Evolutionary conservation across 192 early-diverging fungal genomes (phyloP).

Genomic region (Cladochytrium replicatum): DNA sequence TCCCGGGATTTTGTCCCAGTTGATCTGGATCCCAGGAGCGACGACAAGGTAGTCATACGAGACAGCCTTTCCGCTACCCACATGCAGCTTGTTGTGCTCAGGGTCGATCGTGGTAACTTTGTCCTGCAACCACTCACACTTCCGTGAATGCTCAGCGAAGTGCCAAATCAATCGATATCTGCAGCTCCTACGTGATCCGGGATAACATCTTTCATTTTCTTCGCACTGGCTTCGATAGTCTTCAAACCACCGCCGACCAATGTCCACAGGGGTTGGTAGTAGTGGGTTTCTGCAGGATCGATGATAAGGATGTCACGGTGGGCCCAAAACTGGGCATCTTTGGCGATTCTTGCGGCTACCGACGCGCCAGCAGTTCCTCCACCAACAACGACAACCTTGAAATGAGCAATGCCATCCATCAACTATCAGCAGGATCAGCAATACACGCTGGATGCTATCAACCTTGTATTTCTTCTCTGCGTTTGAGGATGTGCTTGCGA

Average conservation of each 20-base stretch:
- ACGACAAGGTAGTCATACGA: slow-evolving; percentile 61
- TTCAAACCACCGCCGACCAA: slow-evolving; percentile 84
- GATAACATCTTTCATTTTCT: slow-evolving; percentile 59
- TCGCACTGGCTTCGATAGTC: slow-evolving; percentile 54
- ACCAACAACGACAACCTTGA: no score
- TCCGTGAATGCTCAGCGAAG: no score
- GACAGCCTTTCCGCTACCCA: slow-evolving; percentile 54
- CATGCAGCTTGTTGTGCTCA: slow-evolving; percentile 51
- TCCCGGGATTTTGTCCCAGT: slow-evolving; percentile 71
- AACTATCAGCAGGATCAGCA: no score
- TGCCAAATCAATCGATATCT: no score
- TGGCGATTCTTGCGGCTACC: no score
- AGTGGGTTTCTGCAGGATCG: slow-evolving; percentile 12
- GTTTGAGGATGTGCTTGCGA: no score
- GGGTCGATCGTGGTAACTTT: slow-evolving; percentile 62
- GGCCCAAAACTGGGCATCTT: no score
- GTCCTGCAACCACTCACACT: slow-evolving; percentile 67
- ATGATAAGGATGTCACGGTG: no score
- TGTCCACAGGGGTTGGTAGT: slow-evolving; percentile 82
- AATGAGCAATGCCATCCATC: no score
- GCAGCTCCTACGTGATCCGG: slow-evolving; percentile 17
- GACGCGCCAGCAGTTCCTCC: no score
- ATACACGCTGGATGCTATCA: no score
- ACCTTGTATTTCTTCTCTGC: no score
- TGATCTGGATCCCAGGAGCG: slow-evolving; percentile 65